Evolutionary conservation across 805 yeast species (phyloP).

Genomic region (Kluyveromyces lactis): DNA sequence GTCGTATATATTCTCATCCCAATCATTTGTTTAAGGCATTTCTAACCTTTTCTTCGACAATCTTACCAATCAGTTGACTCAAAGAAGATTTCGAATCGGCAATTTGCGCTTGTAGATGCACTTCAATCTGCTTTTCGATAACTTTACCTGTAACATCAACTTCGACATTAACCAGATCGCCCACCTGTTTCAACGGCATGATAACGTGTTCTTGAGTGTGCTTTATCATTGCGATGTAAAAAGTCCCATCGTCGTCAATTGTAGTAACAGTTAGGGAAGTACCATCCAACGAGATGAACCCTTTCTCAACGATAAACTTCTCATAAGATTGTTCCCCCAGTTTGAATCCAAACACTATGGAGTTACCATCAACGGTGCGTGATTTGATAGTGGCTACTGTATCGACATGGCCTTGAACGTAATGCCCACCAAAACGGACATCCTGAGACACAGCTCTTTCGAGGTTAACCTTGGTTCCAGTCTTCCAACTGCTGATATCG

Average conservation of each 20-base stretch:
- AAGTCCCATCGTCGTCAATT: slow-evolving; percentile 56
- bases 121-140: slow-evolving; percentile 74
- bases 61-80: slow-evolving; percentile 38
- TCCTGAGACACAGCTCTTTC: slow-evolving; percentile 81
- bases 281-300: slow-evolving; percentile 90
- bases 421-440: slow-evolving; percentile 90
- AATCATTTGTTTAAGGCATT: background rate
- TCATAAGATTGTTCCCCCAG: slow-evolving; percentile 51
- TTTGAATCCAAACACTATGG: slow-evolving; percentile 67
- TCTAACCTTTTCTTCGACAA: slow-evolving; percentile 35
- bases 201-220: slow-evolving; percentile 82
- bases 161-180: slow-evolving; percentile 75
- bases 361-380: slow-evolving; percentile 56
- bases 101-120: slow-evolving; percentile 47
- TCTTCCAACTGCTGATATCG: slow-evolving; percentile 52
- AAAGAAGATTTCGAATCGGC: slow-evolving; percentile 41
- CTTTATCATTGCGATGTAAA: slow-evolving; percentile 84
- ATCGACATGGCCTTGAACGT: slow-evolving; percentile 97
- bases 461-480: slow-evolving; percentile 64
- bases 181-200: slow-evolving; percentile 54
- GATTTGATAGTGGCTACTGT: slow-evolving; percentile 63
- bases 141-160: slow-evolving; percentile 93
- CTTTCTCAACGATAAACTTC: slow-evolving; percentile 85
- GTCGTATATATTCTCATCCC: no score
- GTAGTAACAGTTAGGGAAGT: slow-evolving; percentile 81